phyloP scores from a whole-genome alignment of 805 yeast species.

The Peterozyma xylosa region DNA sequence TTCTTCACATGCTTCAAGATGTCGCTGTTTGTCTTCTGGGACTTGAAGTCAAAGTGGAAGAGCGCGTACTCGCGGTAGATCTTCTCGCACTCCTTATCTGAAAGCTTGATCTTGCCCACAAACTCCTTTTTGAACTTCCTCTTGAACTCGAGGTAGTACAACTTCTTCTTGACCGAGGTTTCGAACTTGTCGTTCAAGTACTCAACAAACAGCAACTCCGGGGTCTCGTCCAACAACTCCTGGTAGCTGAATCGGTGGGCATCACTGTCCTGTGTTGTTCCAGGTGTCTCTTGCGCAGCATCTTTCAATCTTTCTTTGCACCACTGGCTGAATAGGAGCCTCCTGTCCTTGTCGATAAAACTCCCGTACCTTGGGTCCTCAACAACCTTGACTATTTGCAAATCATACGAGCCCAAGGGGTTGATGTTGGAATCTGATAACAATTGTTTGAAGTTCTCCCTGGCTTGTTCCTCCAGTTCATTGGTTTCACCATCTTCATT shows the following conservation, averaged over 20 bases:
- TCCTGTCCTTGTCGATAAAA: constrained; percentile 25
- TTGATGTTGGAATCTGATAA: constrained; percentile 26
- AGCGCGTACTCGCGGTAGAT: neutral
- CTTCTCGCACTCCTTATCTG: neutral
- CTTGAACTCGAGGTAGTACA: constrained; percentile 6
- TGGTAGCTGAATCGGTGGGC: neutral
- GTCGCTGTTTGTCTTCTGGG: neutral
- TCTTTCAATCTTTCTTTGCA: constrained; percentile 16
- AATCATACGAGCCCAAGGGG: constrained; percentile 41
- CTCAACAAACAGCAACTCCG: constrained; percentile 2
- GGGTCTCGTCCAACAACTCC: neutral
- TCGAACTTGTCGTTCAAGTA: constrained; percentile 5
- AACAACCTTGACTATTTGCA: constrained; percentile 30
- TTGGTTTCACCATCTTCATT: constrained; percentile 7
- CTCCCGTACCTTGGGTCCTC: constrained; percentile 34
- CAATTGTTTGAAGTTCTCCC: constrained; percentile 22
- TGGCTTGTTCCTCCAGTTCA: constrained; percentile 9
- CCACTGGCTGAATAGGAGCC: constrained; percentile 40
- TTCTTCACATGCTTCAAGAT: neutral
- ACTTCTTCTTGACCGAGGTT: neutral
- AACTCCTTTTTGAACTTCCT: constrained; percentile 1
- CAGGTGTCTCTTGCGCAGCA: neutral
- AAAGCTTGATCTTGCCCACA: neutral
- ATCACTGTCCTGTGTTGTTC: neutral
- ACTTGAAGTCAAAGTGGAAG: neutral